These are phyloP conservation scores for Furcasterigmium furcatum DNA, from an alignment of 2,329 filamentous ascomycete genomes.

Conservation along the genomic window DNA sequence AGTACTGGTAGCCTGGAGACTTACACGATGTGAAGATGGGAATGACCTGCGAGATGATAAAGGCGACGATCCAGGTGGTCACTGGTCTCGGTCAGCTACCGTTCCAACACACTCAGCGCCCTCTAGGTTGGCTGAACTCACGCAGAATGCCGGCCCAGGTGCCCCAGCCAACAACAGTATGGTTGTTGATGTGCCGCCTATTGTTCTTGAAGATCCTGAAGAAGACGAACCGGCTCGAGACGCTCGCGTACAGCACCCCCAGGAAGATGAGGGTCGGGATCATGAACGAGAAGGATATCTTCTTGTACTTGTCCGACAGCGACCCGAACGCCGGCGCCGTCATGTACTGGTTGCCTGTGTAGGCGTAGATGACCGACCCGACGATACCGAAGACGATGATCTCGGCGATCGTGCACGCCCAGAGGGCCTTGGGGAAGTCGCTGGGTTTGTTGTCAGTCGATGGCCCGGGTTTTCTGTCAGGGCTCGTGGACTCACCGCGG, in stretches of 20 bases:
- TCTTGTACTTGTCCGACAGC: constrained; percentile 75
- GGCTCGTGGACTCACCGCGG: constrained; percentile 33
- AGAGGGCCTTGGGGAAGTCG: constrained; percentile 91
- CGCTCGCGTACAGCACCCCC: constrained; percentile 85
- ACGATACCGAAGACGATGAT: constrained; percentile 83
- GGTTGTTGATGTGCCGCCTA: constrained; percentile 67
- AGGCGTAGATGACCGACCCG: constrained; percentile 79
- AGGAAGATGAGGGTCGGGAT: constrained; percentile 91
- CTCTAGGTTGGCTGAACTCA: constrained; percentile 24
- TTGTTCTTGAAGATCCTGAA: constrained; percentile 83
- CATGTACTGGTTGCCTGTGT: constrained; percentile 86
- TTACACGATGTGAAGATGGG: constrained; percentile 81
- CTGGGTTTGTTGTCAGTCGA: constrained; percentile 23
- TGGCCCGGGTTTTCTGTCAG: background rate
- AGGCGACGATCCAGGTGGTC: constrained; percentile 78
- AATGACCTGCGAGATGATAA: constrained; percentile 89
- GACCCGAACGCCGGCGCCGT: constrained; percentile 85
- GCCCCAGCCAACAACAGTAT: constrained; percentile 79
- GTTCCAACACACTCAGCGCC: no score
- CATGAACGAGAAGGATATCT: constrained; percentile 92
- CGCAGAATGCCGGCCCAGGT: constrained; percentile 72
- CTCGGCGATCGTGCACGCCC: constrained; percentile 85
- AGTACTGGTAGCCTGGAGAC: constrained; percentile 16
- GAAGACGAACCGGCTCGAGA: constrained; percentile 87
- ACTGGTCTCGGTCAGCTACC: constrained; percentile 28